Evolutionary conservation across 306 rosid species (phyloP).

Genomic region (Vigna trinervia): DNA sequence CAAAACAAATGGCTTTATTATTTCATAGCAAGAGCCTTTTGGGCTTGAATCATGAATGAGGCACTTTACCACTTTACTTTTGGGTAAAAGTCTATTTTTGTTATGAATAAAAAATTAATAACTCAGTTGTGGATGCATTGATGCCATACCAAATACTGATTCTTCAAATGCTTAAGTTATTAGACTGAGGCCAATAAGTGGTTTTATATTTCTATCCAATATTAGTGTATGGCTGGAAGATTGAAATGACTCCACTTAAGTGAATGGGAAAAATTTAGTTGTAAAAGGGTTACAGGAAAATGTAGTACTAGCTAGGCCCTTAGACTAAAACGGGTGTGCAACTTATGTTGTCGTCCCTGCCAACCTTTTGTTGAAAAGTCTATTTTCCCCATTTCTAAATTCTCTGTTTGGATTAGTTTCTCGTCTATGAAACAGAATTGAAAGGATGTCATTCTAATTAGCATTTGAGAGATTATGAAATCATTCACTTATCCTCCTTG

Average conservation of each 20-base stretch:
- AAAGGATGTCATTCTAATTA: not conserved
- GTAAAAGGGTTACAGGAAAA: slow-evolving; percentile 21
- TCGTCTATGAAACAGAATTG: not conserved
- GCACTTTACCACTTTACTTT: not conserved
- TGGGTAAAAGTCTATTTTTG: slow-evolving; percentile 1
- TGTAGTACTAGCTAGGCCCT: not conserved
- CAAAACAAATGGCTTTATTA: slow-evolving; percentile 12
- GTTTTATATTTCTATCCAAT: not conserved
- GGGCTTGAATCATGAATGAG: not conserved
- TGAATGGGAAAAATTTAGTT: not conserved
- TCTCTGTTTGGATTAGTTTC: not conserved
- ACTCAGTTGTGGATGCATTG: not conserved
- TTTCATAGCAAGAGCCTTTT: not conserved
- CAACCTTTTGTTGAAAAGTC: not conserved
- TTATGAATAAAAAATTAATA: not conserved
- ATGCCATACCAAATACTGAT: not conserved
- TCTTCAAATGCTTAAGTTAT: not conserved
- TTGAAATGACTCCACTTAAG: not conserved
- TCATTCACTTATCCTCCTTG: too few species aligned
- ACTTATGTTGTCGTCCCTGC: not conserved
- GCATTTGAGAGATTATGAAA: slow-evolving; percentile 8
- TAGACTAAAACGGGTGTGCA: not conserved
- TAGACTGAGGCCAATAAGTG: not conserved
- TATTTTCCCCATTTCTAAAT: not conserved
- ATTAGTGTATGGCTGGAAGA: not conserved